phyloP scores from a whole-genome alignment of 768 basidiomycete species.

The Psilocybe cyanescens region DNA sequence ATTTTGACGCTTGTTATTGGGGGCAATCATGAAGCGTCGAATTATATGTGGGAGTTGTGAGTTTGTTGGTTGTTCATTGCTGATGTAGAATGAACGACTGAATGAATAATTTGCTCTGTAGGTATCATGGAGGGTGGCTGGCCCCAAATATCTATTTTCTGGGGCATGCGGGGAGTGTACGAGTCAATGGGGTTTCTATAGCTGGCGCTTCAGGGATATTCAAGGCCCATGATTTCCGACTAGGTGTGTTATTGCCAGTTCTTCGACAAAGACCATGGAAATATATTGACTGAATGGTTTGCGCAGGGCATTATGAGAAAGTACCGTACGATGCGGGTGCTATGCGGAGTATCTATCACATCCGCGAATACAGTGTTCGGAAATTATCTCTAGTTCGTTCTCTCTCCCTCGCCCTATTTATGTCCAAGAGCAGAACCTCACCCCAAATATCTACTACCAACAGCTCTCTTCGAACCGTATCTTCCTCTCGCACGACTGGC shows the following conservation, averaged over 20 bases:
- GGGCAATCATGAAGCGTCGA: constrained; percentile 97
- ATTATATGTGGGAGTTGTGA: constrained; percentile 95
- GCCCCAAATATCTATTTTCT: constrained; percentile 97
- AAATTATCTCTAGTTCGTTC: constrained; percentile 71
- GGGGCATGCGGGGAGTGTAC: constrained; percentile 87
- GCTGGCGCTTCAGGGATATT: constrained; percentile 94
- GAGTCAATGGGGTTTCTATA: constrained; percentile 86
- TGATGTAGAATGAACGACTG: not conserved
- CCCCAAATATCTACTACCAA: not conserved
- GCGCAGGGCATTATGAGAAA: constrained; percentile 75
- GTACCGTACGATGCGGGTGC: constrained; percentile 77
- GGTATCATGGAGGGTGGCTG: constrained; percentile 96
- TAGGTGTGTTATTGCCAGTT: constrained; percentile 45
- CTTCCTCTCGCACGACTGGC: constrained; percentile 98
- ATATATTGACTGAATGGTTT: not conserved
- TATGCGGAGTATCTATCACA: constrained; percentile 88
- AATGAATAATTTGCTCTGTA: constrained; percentile 29
- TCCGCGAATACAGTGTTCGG: constrained; percentile 82
- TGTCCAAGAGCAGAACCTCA: too few species aligned
- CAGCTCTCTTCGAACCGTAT: constrained; percentile 68
- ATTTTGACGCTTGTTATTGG: constrained; percentile 93
- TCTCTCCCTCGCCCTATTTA: not conserved
- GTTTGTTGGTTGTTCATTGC: constrained; percentile 27
- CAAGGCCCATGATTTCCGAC: constrained; percentile 73
- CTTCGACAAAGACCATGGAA: too few species aligned